A percentile compares a stretch with the other conserved stretches of the same genome.
Evolutionary conservation across 495 filamentous ascomycete species (phyloP).

Genomic region (Xylaria acuta): DNA sequence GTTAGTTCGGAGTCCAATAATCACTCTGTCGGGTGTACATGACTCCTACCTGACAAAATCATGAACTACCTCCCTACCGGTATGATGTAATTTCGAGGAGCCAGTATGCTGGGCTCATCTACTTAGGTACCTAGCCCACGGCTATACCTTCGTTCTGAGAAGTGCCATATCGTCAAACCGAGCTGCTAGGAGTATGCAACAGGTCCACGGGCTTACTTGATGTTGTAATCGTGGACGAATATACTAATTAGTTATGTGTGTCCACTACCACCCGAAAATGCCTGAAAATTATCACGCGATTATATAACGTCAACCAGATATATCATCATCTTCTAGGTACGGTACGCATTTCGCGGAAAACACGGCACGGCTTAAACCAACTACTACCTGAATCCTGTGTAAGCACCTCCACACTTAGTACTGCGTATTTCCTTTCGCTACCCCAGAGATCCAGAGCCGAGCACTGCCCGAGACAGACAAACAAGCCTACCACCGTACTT

Average conservation of each 20-base stretch:
- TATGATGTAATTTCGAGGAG: not conserved
- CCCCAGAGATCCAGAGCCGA: not conserved
- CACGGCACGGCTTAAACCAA: not conserved
- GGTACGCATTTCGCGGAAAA: too few relatives aligned
- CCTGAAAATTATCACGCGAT: not conserved
- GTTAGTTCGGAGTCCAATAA: not conserved
- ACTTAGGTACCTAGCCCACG: too few relatives aligned
- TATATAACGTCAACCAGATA: not conserved
- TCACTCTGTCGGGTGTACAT: too few relatives aligned
- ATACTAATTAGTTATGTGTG: not conserved
- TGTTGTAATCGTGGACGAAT: not conserved
- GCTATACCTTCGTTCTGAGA: too few relatives aligned
- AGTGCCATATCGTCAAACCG: not conserved
- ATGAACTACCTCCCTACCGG: too few relatives aligned
- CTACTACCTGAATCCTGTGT: not conserved
- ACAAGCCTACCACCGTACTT: not conserved
- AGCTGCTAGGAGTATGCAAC: not conserved
- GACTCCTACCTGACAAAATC: too few relatives aligned
- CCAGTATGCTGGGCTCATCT: not conserved
- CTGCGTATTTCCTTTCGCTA: not conserved
- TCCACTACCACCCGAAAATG: not conserved
- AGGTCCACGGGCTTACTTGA: not conserved
- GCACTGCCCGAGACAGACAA: conserved; percentile 20
- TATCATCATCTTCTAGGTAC: too few relatives aligned
- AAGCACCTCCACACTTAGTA: not conserved